Base-by-base conservation (phyloP, 2,329 filamentous ascomycete species). In the Triangularia verruculosa region DNA sequence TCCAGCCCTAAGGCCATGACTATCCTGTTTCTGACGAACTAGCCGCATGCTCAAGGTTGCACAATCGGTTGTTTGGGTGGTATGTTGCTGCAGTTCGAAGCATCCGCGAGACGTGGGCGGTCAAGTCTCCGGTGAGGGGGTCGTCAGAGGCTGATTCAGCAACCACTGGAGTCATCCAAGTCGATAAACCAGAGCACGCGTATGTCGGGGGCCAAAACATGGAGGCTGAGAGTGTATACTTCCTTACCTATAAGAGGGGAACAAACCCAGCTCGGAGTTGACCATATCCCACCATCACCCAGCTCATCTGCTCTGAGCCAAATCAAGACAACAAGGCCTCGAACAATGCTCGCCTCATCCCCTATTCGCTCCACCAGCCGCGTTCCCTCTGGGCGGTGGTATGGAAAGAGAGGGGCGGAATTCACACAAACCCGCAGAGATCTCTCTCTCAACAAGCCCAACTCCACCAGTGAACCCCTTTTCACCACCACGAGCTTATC, bases 321-420 rank as follows among this genome's bases (percentile, higher is more conserved):
- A 28, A 30, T 20, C 15, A 7, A 3, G n/a, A 24, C 8, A 24
- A 24, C 6, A 13, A 32, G 32, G 25, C 32, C 28, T 13, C 52
- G 54, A n/a, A 17, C 8, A 6, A 69, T 69, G 67, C 57, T 68
- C 43, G 54, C 66, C n/a, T 59, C 63, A n/a, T 39, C 62, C 11
- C 64, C 68, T 17, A 61, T 67, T 30, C 64, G 64, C 12, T 66
- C 68, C 17, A 70, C 68, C n/a, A 69, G 68, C 62, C 64, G 67
- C 9, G 30, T 64, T 12, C 66, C 66, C 20, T 65, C 68, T 5
- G 61, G 67, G 2, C 34, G 59, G 6, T 66, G 68, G 68, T 67
- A 69, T 54, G 68, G 67, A 24, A 69, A 69, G 43, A 58, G 67
- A 39, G 67, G 65, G 22, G 53, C 52, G 11, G 65, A 67, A 15